These are phyloP conservation scores for Trametes cingulata DNA, from an alignment of 768 basidiomycete genomes.

Conservation along the genomic window DNA sequence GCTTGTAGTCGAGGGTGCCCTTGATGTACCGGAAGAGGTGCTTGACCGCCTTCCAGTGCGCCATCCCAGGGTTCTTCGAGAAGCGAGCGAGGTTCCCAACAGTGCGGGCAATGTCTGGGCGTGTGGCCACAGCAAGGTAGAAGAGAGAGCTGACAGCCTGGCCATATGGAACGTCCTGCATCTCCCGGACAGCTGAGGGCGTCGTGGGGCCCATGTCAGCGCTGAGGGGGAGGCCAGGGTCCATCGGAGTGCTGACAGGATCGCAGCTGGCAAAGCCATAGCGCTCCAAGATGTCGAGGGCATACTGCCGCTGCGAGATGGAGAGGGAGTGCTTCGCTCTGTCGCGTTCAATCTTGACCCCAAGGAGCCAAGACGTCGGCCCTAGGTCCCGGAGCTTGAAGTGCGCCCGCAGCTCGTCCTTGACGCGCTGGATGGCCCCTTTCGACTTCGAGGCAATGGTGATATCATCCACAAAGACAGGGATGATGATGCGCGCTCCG, in stretches of 20 bases:
- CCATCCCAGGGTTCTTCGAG: slow-evolving; percentile 24
- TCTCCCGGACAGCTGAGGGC: not conserved
- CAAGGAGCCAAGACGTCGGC: slow-evolving; percentile 14
- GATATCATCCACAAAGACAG: slow-evolving; percentile 12
- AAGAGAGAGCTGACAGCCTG: slow-evolving; percentile 25
- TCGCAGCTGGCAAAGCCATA: slow-evolving; percentile 18
- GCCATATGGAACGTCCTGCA: slow-evolving; percentile 20
- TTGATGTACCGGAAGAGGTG: slow-evolving; percentile 39
- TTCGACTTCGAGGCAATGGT: not conserved
- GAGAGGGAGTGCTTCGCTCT: not conserved
- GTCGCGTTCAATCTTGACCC: slow-evolving; percentile 20
- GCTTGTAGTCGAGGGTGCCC: slow-evolving; percentile 32
- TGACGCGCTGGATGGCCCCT: slow-evolving; percentile 9
- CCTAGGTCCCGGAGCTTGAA: slow-evolving; percentile 23
- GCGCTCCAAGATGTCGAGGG: not conserved
- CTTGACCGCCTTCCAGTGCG: slow-evolving; percentile 41
- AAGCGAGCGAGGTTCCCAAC: slow-evolving; percentile 24
- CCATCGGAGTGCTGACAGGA: slow-evolving; percentile 34
- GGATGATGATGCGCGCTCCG: slow-evolving; percentile 12
- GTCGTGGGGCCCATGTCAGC: slow-evolving; percentile 8
- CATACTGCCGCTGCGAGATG: slow-evolving; percentile 7
- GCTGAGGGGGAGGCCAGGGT: slow-evolving; percentile 19
- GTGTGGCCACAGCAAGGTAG: slow-evolving; percentile 34
- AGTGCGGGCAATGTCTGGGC: slow-evolving; percentile 36
- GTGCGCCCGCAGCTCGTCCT: not conserved